These are phyloP conservation scores for Pascua guehoae DNA, from an alignment of 1,284 basidiomycete species.

Conservation along the genomic window DNA sequence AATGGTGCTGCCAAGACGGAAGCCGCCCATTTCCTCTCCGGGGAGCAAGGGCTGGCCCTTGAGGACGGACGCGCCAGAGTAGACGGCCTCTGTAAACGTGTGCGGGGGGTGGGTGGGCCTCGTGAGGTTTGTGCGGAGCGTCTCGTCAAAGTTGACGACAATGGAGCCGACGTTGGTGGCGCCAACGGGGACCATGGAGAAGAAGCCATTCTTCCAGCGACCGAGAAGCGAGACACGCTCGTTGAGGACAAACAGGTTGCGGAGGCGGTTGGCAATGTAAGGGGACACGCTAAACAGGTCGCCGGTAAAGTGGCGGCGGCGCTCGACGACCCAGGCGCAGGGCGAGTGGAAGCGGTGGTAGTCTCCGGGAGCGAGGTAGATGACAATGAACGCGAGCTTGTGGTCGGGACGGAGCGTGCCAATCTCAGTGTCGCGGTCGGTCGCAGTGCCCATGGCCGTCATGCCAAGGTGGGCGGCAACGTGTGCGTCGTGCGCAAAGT, in stretches of 20 bases:
- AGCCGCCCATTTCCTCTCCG: constrained; percentile 97
- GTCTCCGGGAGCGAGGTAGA: constrained; percentile 97
- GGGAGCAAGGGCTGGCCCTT: constrained; percentile 81
- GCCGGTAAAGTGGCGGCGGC: constrained; percentile 90
- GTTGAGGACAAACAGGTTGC: constrained; percentile 94
- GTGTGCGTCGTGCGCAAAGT: constrained; percentile 61
- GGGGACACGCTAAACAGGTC: constrained; percentile 97
- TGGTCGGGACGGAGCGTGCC: constrained; percentile 57
- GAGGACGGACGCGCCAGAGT: constrained; percentile 75
- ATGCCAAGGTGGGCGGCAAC: constrained; percentile 47
- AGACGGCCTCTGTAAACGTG: constrained; percentile 88
- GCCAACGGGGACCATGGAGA: constrained; percentile 94
- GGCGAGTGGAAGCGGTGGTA: constrained; percentile 98
- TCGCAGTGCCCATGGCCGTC: constrained; percentile 56
- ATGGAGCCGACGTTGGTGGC: constrained; percentile 98
- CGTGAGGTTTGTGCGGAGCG: constrained; percentile 76
- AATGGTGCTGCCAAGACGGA: constrained; percentile 90
- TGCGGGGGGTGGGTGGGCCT: constrained; percentile 69
- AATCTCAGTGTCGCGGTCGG: constrained; percentile 50
- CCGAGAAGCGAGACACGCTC: constrained; percentile 96
- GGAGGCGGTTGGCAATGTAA: constrained; percentile 86
- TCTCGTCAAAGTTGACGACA: constrained; percentile 92
- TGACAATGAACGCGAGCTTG: constrained; percentile 84
- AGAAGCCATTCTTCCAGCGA: constrained; percentile 93
- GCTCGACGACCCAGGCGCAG: constrained; percentile 94